Conservation (phyloP, 768 basidiomycete genomes). For the Pisolithus microcarpus region DNA sequence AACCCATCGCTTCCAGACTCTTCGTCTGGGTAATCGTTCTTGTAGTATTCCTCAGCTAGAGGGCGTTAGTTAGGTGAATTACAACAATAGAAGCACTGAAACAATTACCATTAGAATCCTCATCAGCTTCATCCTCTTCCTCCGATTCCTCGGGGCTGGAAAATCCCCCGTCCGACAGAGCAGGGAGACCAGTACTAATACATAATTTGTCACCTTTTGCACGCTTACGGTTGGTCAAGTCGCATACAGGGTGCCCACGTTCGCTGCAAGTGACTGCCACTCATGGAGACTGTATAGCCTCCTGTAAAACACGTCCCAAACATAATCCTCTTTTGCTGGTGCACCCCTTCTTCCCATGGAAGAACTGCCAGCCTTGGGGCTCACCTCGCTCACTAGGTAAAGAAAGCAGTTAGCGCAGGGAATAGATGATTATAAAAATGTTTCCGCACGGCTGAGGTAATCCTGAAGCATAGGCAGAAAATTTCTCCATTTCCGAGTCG, state of each 20-base stretch:
- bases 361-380: constrained; percentile 5
- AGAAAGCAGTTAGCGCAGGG: neutral
- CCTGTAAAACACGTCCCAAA: constrained; percentile 81
- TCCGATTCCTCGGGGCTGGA: constrained; percentile 39
- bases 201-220: neutral
- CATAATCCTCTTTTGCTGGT: constrained; percentile 50
- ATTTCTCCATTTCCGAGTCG: constrained; percentile 68
- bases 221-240: neutral
- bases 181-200: constrained; percentile 57
- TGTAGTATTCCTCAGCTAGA: constrained; percentile 75
- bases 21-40: constrained; percentile 80
- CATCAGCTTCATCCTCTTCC: constrained; percentile 69
- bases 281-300: constrained; percentile 52
- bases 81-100: neutral
- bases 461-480: constrained; percentile 71
- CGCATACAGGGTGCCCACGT: constrained; percentile 59
- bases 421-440: neutral
- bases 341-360: neutral
- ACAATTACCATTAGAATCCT: constrained; percentile 71
- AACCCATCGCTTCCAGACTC: constrained; percentile 32
- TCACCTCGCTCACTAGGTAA: constrained; percentile 21
- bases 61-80: neutral
- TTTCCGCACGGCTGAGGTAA: constrained; percentile 52
- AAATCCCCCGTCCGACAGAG: constrained; percentile 48
- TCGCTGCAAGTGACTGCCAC: constrained; percentile 50